phyloP scores from a whole-genome alignment of 2,329 filamentous ascomycete species.

The Chaetomium globosum region DNA sequence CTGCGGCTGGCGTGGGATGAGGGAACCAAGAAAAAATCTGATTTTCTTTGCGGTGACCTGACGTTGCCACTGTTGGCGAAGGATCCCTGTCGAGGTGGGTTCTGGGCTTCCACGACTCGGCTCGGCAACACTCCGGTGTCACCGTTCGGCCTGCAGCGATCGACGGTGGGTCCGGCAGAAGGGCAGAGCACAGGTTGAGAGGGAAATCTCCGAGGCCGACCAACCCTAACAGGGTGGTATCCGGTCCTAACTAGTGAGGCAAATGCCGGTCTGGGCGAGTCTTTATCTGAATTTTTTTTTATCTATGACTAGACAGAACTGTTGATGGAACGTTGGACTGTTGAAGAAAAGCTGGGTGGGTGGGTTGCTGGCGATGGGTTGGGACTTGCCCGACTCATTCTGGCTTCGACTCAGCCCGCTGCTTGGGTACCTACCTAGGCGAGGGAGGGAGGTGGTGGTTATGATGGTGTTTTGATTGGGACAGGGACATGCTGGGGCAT shows the following conservation, averaged over 20 bases:
- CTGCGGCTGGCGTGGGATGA: neutral
- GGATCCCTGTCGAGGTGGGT: constrained; percentile 3
- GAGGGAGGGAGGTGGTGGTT: no score
- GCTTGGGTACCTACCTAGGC: no score
- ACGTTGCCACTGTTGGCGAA: neutral
- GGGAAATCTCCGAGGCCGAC: neutral
- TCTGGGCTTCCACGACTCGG: neutral
- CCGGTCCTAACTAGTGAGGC: neutral
- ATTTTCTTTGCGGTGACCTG: neutral
- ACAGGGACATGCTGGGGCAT: neutral
- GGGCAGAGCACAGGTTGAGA: neutral
- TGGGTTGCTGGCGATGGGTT: no score
- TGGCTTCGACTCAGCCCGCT: neutral
- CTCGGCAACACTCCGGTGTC: constrained; percentile 13
- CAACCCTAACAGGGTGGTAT: neutral
- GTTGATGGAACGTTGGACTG: neutral
- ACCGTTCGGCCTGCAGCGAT: constrained; percentile 7
- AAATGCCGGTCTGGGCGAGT: neutral
- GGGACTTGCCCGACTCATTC: neutral
- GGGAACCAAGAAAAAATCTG: neutral
- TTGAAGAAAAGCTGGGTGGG: neutral
- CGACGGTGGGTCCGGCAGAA: neutral
- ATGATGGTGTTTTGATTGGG: no score
- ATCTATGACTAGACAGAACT: no score
- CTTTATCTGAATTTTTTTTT: neutral